Percentiles rank a stretch among this genome's conserved stretches.
Evolutionary conservation across 164 flowering plant species (phyloP).

Genomic region (Nelumbo lutea): DNA sequence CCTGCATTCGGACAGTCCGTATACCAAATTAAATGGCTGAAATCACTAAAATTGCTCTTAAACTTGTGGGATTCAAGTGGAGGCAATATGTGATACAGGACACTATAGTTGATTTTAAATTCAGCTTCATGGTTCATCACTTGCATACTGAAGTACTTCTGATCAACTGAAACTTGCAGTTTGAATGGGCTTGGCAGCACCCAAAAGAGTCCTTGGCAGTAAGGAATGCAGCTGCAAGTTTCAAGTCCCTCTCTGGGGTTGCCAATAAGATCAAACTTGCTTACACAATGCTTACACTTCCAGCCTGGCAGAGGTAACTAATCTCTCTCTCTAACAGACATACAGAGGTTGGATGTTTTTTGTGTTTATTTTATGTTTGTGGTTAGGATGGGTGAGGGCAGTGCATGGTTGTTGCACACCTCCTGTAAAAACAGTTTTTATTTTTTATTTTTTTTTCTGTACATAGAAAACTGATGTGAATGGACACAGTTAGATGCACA

Average conservation of each 20-base stretch:
- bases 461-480: no score
- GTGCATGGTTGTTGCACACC: no score
- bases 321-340: background rate
- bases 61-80: no score
- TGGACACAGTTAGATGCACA: no score
- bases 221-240: slow-evolving; percentile 62
- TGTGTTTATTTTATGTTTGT: no score
- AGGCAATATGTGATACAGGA: background rate
- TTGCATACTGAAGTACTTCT: slow-evolving; percentile 1
- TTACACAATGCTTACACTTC: slow-evolving; percentile 77
- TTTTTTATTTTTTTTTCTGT: no score
- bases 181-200: slow-evolving; percentile 99
- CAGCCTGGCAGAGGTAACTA: slow-evolving; percentile 66
- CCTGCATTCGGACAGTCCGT: no score
- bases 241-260: slow-evolving; percentile 68
- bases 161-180: slow-evolving; percentile 44
- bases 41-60: no score
- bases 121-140: background rate
- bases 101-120: background rate
- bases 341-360: no score
- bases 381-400: no score
- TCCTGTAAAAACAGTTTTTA: no score
- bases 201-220: slow-evolving; percentile 78
- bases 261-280: slow-evolving; percentile 79
- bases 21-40: no score